phyloP scores from a whole-genome alignment of 1,284 basidiomycete species.

The Moesziomyces sp. region DNA sequence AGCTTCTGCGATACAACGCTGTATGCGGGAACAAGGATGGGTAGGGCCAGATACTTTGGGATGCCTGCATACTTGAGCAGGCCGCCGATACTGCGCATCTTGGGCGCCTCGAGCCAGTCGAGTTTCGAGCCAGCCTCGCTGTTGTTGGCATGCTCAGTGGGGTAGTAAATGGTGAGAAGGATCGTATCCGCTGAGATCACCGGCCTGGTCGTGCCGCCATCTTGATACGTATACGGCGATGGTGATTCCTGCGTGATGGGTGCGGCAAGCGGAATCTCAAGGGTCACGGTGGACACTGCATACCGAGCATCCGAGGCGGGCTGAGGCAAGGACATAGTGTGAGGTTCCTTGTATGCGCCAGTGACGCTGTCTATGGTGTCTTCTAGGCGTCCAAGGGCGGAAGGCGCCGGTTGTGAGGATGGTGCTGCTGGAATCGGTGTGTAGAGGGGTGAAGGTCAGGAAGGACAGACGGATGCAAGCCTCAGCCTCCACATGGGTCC shows the following conservation, averaged over 20 bases:
- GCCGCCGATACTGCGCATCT: constrained; percentile 46
- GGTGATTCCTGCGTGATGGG: constrained; percentile 32
- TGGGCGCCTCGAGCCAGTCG: constrained; percentile 49
- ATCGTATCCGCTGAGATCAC: constrained; percentile 48
- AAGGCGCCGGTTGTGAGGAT: too few species aligned
- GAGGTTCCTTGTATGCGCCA: background rate
- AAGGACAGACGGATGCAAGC: background rate
- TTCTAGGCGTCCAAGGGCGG: too few species aligned
- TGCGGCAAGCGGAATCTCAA: constrained; percentile 50
- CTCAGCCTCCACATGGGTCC: background rate
- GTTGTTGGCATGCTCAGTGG: constrained; percentile 9
- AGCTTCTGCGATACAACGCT: constrained; percentile 44
- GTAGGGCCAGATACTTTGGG: constrained; percentile 50
- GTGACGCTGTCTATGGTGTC: background rate
- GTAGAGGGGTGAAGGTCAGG: background rate
- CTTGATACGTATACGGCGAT: constrained; percentile 28
- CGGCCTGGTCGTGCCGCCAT: constrained; percentile 23
- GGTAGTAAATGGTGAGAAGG: constrained; percentile 62
- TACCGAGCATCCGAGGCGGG: constrained; percentile 24
- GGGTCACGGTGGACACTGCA: constrained; percentile 49
- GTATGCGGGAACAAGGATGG: constrained; percentile 50
- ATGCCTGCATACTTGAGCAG: constrained; percentile 60
- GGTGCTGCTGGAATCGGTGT: too few species aligned
- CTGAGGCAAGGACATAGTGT: constrained; percentile 31
- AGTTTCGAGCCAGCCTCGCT: constrained; percentile 1